These are phyloP conservation scores for Sanguinoderma infundibulare DNA, from an alignment of 1,284 basidiomycete genomes.

Conservation along the genomic window DNA sequence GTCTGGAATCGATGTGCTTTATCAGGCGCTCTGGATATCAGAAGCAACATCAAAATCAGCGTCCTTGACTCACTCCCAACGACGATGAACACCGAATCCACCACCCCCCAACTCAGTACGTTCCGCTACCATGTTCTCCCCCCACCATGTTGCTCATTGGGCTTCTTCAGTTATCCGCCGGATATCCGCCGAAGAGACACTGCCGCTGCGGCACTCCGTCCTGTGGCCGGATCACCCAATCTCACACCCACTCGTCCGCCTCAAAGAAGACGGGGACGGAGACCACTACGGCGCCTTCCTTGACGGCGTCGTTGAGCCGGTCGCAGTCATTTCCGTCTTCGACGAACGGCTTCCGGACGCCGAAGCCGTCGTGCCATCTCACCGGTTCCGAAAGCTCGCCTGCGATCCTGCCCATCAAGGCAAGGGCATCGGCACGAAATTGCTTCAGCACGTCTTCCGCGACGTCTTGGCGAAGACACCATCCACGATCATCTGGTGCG, in stretches of 20 bases:
- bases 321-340: constrained; percentile 63
- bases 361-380: constrained; percentile 24
- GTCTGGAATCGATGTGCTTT: too few relatives aligned
- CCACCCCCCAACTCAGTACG: background rate
- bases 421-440: constrained; percentile 53
- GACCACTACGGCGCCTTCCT: constrained; percentile 61
- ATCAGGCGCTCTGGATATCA: background rate
- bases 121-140: background rate
- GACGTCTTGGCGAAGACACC: constrained; percentile 42
- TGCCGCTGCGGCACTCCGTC: constrained; percentile 57
- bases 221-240: constrained; percentile 59
- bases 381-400: constrained; percentile 67
- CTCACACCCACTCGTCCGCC: constrained; percentile 50
- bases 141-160: background rate
- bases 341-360: constrained; percentile 43
- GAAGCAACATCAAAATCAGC: background rate
- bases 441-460: constrained; percentile 47
- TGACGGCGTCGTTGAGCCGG: constrained; percentile 32
- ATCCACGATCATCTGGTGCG: constrained; percentile 56
- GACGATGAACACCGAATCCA: background rate
- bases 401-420: constrained; percentile 51
- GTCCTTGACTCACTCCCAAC: background rate
- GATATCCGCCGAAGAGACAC: constrained; percentile 47
- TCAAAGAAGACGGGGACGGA: constrained; percentile 55
- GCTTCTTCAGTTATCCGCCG: constrained; percentile 21